A percentile compares a stretch with the other conserved stretches of the same genome.
phyloP scores from a whole-genome alignment of 2,329 filamentous ascomycete species.

The Albophoma yamanashiensis region DNA sequence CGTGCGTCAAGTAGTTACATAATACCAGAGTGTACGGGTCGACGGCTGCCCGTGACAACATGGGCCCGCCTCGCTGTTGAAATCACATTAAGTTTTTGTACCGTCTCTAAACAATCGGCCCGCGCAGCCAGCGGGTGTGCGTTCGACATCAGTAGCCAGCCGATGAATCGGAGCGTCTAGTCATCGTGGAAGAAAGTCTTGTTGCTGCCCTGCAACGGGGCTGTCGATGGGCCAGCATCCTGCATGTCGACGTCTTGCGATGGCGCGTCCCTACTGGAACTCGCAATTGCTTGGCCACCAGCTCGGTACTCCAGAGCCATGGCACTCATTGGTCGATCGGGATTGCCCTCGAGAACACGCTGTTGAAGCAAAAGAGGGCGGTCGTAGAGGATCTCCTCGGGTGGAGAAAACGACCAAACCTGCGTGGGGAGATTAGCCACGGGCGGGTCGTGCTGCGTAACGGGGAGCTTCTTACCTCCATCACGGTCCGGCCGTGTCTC shows the following conservation, averaged over 20 bases:
- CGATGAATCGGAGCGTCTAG: slow-evolving; percentile 8
- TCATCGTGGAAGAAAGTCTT: slow-evolving; percentile 42
- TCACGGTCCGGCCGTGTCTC: slow-evolving; percentile 75
- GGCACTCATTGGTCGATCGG: slow-evolving; percentile 40
- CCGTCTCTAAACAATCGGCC: too few relatives aligned
- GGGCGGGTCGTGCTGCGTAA: not conserved
- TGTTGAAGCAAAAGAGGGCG: slow-evolving; percentile 39
- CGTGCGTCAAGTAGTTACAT: slow-evolving; percentile 13
- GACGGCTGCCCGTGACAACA: not conserved
- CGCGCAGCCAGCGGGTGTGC: not conserved
- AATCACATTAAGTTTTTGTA: not conserved
- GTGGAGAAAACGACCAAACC: slow-evolving; percentile 94
- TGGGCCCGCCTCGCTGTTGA: not conserved
- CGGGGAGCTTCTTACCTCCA: slow-evolving; percentile 62
- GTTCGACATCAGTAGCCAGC: not conserved
- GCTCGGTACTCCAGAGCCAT: slow-evolving; percentile 34
- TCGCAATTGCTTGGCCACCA: slow-evolving; percentile 15
- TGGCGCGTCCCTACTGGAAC: slow-evolving; percentile 21
- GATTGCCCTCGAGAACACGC: slow-evolving; percentile 32
- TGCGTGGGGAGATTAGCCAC: slow-evolving; percentile 20
- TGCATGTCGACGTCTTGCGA: slow-evolving; percentile 44
- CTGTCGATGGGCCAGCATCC: slow-evolving; percentile 44
- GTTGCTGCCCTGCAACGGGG: slow-evolving; percentile 35
- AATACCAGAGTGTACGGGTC: slow-evolving; percentile 11
- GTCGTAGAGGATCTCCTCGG: slow-evolving; percentile 54